A percentile compares a stretch with the other conserved stretches of the same genome.
These are phyloP conservation scores for Geotrichum klebahnii DNA, from an alignment of 1,139 yeast species.

Conservation along the genomic window DNA sequence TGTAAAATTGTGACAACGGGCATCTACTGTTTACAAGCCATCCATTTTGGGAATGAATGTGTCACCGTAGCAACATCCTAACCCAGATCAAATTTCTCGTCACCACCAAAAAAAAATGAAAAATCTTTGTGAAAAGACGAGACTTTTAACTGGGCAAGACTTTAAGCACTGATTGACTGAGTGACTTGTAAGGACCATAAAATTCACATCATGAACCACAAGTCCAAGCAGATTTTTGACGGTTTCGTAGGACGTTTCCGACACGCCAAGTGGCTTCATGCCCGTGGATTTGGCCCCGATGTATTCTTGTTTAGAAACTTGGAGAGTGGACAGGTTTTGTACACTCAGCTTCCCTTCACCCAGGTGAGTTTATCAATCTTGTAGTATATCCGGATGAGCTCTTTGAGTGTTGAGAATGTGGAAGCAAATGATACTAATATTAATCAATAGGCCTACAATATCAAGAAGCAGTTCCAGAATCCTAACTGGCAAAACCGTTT, in stretches of 20 bases:
- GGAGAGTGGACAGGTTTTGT: constrained; percentile 84
- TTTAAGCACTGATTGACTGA: neutral
- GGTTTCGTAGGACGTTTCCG: constrained; percentile 31
- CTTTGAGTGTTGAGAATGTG: neutral
- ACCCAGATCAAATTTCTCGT: neutral
- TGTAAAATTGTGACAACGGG: neutral
- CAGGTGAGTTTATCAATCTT: constrained; percentile 37
- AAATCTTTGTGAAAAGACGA: neutral
- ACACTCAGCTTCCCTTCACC: constrained; percentile 66
- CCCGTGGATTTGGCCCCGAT: constrained; percentile 68
- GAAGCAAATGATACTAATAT: neutral
- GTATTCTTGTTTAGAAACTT: constrained; percentile 78
- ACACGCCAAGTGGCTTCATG: constrained; percentile 47
- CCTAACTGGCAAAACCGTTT: constrained; percentile 88
- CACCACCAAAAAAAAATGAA: constrained; percentile 6
- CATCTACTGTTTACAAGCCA: constrained; percentile 5
- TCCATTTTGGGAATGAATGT: neutral
- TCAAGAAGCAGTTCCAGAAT: constrained; percentile 58
- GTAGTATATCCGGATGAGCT: neutral
- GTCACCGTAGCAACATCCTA: constrained; percentile 6
- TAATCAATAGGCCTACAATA: constrained; percentile 54
- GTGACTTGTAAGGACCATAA: too few species aligned
- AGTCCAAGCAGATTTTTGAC: constrained; percentile 17
- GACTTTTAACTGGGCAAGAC: neutral
- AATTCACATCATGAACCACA: constrained; percentile 16